These are phyloP conservation scores for Lachnellula occidentalis DNA, from an alignment of 2,329 filamentous ascomycete species.

Conservation along the genomic window DNA sequence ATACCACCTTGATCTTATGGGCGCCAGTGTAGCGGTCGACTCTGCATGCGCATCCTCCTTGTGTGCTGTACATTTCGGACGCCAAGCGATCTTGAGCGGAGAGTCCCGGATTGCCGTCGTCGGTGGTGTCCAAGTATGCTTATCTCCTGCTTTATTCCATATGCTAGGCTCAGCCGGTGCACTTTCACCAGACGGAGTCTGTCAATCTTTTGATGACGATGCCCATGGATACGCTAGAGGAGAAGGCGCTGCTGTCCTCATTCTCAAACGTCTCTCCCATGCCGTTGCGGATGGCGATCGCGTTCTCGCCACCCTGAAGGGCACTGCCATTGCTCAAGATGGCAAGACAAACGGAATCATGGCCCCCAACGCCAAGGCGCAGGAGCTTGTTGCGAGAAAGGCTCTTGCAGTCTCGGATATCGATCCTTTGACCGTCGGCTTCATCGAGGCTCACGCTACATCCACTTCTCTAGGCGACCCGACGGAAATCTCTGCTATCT, in stretches of 20 bases:
- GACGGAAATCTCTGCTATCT: slow-evolving; percentile 2
- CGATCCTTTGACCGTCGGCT: slow-evolving; percentile 25
- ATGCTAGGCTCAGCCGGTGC: slow-evolving; percentile 10
- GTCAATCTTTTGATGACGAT: slow-evolving; percentile 48
- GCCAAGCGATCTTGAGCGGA: slow-evolving; percentile 29
- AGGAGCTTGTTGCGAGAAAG: slow-evolving; percentile 24
- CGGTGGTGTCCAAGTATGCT: slow-evolving; percentile 6
- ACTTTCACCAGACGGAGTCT: slow-evolving; percentile 31
- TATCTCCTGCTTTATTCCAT: slow-evolving; percentile 3
- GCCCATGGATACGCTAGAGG: slow-evolving; percentile 60
- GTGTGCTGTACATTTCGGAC: slow-evolving; percentile 24
- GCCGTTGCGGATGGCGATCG: slow-evolving; percentile 54
- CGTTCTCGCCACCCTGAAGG: slow-evolving; percentile 49
- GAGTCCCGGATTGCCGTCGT: slow-evolving; percentile 25
- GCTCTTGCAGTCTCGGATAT: slow-evolving; percentile 5
- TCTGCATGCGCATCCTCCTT: slow-evolving; percentile 41
- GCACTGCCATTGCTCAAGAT: slow-evolving; percentile 46
- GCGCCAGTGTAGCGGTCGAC: slow-evolving; percentile 38
- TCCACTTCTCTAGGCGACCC: slow-evolving; percentile 13
- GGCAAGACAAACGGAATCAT: slow-evolving; percentile 53
- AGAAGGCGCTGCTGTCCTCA: slow-evolving; percentile 53
- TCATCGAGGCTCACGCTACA: slow-evolving; percentile 29
- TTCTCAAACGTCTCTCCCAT: slow-evolving; percentile 53
- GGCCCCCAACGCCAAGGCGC: slow-evolving; percentile 43
- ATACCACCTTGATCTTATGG: slow-evolving; percentile 35